phyloP scores from a whole-genome alignment of 2,329 filamentous ascomycete genomes.

The Nemania diffusa region DNA sequence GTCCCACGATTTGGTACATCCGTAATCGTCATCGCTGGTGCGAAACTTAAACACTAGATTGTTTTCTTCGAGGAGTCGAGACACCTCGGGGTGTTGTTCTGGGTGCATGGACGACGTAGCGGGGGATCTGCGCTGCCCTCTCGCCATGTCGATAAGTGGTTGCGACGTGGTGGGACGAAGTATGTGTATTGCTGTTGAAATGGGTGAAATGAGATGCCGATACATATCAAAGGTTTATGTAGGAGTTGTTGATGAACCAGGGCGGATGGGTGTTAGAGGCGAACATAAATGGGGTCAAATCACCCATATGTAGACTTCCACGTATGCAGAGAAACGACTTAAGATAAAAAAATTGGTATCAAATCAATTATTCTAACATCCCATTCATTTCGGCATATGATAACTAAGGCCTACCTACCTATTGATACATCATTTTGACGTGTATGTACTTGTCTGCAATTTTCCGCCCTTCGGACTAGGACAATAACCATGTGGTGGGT shows the following conservation, averaged over 20 bases:
- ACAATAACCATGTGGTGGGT: not conserved
- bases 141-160: constrained; percentile 2
- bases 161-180: not conserved
- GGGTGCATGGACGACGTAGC: constrained; percentile 27
- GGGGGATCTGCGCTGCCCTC: not conserved
- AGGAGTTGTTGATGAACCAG: too few species aligned
- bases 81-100: constrained; percentile 17
- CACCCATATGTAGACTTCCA: not conserved
- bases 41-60: constrained; percentile 26
- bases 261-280: not conserved
- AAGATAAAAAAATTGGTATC: not conserved
- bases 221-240: not conserved
- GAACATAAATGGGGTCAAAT: not conserved
- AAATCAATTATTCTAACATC: not conserved
- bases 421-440: not conserved
- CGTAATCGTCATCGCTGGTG: constrained; percentile 6
- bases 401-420: not conserved
- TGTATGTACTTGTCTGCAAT: not conserved
- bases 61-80: constrained; percentile 16
- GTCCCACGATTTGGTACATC: not conserved
- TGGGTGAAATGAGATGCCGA: not conserved
- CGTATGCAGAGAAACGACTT: not conserved
- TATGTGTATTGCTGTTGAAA: not conserved
- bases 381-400: too few species aligned
- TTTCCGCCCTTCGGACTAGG: not conserved